phyloP scores from a whole-genome alignment of 345 rosid species.

The Mangifera indica region DNA sequence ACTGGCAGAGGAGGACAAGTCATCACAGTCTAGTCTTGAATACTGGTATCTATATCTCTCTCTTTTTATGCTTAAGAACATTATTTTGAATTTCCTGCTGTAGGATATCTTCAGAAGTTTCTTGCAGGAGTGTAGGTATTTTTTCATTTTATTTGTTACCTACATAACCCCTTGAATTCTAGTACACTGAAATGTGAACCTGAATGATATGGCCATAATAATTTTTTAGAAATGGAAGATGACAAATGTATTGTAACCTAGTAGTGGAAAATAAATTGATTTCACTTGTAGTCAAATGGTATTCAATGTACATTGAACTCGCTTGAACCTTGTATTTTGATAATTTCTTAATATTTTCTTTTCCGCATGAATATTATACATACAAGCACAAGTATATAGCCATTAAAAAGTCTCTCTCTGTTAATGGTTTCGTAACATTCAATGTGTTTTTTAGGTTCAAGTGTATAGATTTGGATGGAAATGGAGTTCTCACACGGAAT shows the following conservation, averaged over 20 bases:
- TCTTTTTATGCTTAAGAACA: not conserved
- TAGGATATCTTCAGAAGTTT: not conserved
- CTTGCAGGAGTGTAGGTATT: not conserved
- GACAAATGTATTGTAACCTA: not conserved
- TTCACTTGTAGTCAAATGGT: not conserved
- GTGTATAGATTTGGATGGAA: conserved; percentile 95
- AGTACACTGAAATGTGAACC: not conserved
- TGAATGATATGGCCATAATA: not conserved
- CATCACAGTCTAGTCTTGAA: conserved; percentile 94
- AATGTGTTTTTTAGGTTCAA: conserved; percentile 62
- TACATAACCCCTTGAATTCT: not conserved
- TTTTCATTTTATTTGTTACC: not conserved
- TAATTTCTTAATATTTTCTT: not conserved
- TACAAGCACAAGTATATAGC: too few species aligned
- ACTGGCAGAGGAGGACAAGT: conserved; percentile 93
- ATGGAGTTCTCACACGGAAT: conserved; percentile 77
- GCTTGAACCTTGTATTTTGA: not conserved
- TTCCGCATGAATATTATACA: not conserved
- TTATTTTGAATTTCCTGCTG: not conserved
- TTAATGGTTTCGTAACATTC: conserved; percentile 11
- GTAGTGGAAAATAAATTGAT: not conserved
- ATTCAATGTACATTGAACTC: not conserved
- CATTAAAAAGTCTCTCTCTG: not conserved
- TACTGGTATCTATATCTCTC: conserved; percentile 51
- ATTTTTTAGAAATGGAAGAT: not conserved